Percentiles rank a stretch among this genome's conserved stretches.
These are phyloP conservation scores for Gaillardinia entomophila DNA, from an alignment of 805 yeast genomes.

Conservation along the genomic window DNA sequence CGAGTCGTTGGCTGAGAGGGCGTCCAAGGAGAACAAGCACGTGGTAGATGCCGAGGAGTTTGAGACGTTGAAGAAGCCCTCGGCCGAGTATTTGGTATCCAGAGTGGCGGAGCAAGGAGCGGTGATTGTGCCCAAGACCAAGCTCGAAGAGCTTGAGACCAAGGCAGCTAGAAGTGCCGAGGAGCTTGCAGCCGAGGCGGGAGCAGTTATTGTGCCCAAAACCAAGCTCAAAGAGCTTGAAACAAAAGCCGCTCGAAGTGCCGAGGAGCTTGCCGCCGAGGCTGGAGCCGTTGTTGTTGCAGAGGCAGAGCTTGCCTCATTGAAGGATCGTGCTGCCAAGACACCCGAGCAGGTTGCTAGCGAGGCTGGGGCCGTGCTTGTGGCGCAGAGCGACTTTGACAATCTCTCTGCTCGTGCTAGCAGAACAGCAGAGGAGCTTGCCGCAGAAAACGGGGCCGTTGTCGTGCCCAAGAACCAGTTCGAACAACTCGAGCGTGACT, in stretches of 20 bases:
- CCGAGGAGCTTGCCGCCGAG: background rate
- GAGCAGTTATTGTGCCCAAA: slow-evolving; percentile 9
- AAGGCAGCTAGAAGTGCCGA: background rate
- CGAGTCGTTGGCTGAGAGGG: slow-evolving; percentile 3
- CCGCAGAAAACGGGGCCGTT: slow-evolving; percentile 17
- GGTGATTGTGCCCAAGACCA: slow-evolving; percentile 9
- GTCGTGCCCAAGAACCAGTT: slow-evolving; percentile 8
- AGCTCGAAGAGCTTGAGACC: slow-evolving; percentile 9
- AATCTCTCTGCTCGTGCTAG: slow-evolving; percentile 3
- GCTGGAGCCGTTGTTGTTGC: slow-evolving; percentile 10
- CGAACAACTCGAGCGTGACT: slow-evolving; percentile 1
- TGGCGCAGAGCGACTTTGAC: slow-evolving; percentile 12
- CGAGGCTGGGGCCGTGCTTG: slow-evolving; percentile 7
- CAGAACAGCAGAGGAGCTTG: slow-evolving; percentile 9
- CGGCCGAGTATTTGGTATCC: background rate
- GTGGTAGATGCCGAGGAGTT: slow-evolving; percentile 8
- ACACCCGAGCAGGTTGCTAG: background rate
- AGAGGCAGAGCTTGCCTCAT: slow-evolving; percentile 10
- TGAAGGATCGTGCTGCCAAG: slow-evolving; percentile 2
- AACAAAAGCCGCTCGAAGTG: background rate
- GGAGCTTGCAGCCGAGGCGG: slow-evolving; percentile 1
- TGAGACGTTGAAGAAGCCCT: slow-evolving; percentile 6
- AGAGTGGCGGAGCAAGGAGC: slow-evolving; percentile 3
- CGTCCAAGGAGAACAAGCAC: slow-evolving; percentile 3
- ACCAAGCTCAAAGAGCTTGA: slow-evolving; percentile 11